A percentile compares a stretch with the other conserved stretches of the same genome.
These are phyloP conservation scores for Paraphaeosphaeria minitans DNA, from an alignment of 2,329 filamentous ascomycete genomes.

Conservation along the genomic window DNA sequence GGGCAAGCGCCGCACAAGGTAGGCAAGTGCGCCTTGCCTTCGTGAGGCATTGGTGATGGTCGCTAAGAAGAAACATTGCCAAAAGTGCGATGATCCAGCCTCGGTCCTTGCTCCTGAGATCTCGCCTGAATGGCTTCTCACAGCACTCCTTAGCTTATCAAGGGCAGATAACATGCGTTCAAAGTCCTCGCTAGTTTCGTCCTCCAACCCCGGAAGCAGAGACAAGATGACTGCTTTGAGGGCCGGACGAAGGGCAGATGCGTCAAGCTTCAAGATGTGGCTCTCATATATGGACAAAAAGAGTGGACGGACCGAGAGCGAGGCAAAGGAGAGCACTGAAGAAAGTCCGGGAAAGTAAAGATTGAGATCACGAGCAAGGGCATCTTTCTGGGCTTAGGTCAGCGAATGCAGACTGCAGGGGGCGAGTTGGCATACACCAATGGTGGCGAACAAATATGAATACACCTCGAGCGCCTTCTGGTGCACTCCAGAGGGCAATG, in stretches of 20 bases:
- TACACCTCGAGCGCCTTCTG: slow-evolving; percentile 98
- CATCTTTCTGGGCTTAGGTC: slow-evolving; percentile 60
- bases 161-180: slow-evolving; percentile 81
- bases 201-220: slow-evolving; percentile 89
- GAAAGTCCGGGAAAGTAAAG: slow-evolving; percentile 90
- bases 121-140: slow-evolving; percentile 61
- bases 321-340: slow-evolving; percentile 90
- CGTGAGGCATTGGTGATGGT: slow-evolving; percentile 87
- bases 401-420: slow-evolving; percentile 22
- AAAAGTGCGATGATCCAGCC: slow-evolving; percentile 83
- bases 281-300: slow-evolving; percentile 85
- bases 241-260: slow-evolving; percentile 76
- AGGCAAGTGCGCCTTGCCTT: slow-evolving; percentile 85
- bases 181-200: slow-evolving; percentile 97
- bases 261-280: slow-evolving; percentile 74
- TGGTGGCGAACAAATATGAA: slow-evolving; percentile 81
- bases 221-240: slow-evolving; percentile 88
- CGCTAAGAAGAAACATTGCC: slow-evolving; percentile 96
- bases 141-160: slow-evolving; percentile 73
- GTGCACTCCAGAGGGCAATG: slow-evolving; percentile 92
- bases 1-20: slow-evolving; percentile 79
- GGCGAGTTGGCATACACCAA: slow-evolving; percentile 62
- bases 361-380: slow-evolving; percentile 78
- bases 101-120: slow-evolving; percentile 39
- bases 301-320: slow-evolving; percentile 83